Conservation (phyloP, 345 rosid species). For the Camelina laxa region DNA sequence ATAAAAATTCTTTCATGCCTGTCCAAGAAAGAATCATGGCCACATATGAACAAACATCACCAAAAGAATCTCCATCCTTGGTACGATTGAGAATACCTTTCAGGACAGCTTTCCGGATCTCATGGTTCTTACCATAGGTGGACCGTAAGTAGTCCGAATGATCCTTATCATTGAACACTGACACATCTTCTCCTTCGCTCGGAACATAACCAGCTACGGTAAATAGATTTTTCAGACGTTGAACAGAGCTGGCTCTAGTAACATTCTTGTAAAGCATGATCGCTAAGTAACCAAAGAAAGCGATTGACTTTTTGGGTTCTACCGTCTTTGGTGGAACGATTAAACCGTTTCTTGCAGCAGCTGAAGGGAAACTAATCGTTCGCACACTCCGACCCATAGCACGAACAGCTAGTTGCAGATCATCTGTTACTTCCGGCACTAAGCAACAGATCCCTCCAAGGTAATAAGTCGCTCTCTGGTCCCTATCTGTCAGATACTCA, state of each 20-base stretch:
- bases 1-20: neutral
- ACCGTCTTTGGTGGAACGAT: neutral
- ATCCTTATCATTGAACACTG: neutral
- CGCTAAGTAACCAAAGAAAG: neutral
- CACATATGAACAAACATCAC: neutral
- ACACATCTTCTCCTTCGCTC: neutral
- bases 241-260: neutral
- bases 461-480: neutral
- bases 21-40: neutral
- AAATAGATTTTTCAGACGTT: neutral
- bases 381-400: neutral
- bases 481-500: neutral
- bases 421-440: conserved; percentile 7
- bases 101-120: conserved; percentile 12
- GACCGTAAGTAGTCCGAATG: neutral
- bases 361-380: neutral
- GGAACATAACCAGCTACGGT: neutral
- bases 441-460: no score
- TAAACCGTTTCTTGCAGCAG: neutral
- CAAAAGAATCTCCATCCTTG: neutral
- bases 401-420: neutral
- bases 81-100: conserved; percentile 7
- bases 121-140: conserved; percentile 2
- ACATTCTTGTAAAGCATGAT: neutral
- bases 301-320: neutral